Percentiles rank a stretch among this genome's conserved stretches.
phyloP scores from a whole-genome alignment of 208 protist species.

The Leishmania arabica region DNA sequence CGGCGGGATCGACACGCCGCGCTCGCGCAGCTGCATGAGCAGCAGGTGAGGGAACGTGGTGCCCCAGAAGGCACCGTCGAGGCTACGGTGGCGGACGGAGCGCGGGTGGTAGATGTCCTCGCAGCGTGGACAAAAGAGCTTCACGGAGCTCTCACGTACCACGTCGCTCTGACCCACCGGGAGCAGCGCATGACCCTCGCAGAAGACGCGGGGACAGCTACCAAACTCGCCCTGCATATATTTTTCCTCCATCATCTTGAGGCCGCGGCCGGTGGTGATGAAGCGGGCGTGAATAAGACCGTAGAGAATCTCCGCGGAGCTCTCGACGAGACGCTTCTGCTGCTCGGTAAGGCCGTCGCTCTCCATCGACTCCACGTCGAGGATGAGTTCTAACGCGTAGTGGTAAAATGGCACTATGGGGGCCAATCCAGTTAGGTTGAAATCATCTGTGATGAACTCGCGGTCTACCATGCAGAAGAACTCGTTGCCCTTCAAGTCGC shows the following conservation, averaged over 20 bases:
- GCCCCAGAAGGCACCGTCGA: slow-evolving; percentile 98
- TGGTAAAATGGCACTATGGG: slow-evolving; percentile 97
- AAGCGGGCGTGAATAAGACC: slow-evolving; percentile 99
- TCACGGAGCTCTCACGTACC: slow-evolving; percentile 92
- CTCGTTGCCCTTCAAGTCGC: slow-evolving; percentile 97
- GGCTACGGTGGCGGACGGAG: slow-evolving; percentile 90
- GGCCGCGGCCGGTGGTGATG: slow-evolving; percentile 96
- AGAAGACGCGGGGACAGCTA: slow-evolving; percentile 96
- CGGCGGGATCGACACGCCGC: slow-evolving; percentile 41
- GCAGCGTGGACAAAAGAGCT: slow-evolving; percentile 98
- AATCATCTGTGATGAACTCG: slow-evolving; percentile 98
- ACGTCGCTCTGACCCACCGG: slow-evolving; percentile 97
- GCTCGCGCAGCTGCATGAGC: slow-evolving; percentile 80
- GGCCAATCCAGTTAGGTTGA: slow-evolving; percentile 97
- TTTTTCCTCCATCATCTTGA: slow-evolving; percentile 98
- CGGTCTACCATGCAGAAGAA: slow-evolving; percentile 98
- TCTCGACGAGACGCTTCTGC: slow-evolving; percentile 96
- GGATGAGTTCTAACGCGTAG: slow-evolving; percentile 97
- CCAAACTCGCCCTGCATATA: slow-evolving; percentile 96
- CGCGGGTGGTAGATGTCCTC: slow-evolving; percentile 97
- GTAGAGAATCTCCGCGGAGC: slow-evolving; percentile 97
- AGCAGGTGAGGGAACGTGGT: slow-evolving; percentile 97
- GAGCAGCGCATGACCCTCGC: slow-evolving; percentile 95
- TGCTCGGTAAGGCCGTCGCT: slow-evolving; percentile 94
- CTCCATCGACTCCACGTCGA: slow-evolving; percentile 93